These are phyloP conservation scores for Austroboletus eburneus DNA, from an alignment of 768 basidiomycete genomes.

Conservation along the genomic window DNA sequence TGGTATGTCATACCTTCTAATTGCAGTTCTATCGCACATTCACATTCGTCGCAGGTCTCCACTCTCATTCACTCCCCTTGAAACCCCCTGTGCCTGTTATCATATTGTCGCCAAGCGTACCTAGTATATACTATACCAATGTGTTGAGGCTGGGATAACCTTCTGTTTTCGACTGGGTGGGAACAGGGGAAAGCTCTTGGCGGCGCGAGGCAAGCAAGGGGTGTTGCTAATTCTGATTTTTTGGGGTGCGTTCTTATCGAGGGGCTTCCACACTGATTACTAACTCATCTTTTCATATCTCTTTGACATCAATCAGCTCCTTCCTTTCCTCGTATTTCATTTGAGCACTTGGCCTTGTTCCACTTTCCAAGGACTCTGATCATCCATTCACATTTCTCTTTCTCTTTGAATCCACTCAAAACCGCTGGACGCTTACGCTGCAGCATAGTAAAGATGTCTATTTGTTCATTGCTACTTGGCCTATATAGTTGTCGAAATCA, in stretches of 20 bases:
- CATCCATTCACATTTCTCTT: not conserved
- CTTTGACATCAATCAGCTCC: not conserved
- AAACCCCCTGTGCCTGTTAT: not conserved
- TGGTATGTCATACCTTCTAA: conserved; percentile 7
- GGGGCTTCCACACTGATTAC: not conserved
- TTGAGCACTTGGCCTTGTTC: not conserved
- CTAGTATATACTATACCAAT: conserved; percentile 12
- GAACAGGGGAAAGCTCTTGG: not conserved
- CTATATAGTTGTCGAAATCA: not conserved
- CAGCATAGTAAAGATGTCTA: not conserved
- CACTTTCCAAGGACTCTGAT: not conserved
- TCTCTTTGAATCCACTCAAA: not conserved
- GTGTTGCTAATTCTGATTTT: not conserved
- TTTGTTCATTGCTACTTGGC: not conserved
- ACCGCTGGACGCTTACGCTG: not conserved
- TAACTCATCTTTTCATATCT: conserved; percentile 1
- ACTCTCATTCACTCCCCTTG: not conserved
- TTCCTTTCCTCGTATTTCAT: not conserved
- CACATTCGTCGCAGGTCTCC: conserved; percentile 4
- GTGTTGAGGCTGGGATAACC: not conserved
- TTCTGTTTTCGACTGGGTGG: not conserved
- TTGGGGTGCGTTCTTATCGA: conserved; percentile 1
- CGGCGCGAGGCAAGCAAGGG: not conserved
- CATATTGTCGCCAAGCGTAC: conserved; percentile 6
- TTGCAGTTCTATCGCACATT: not conserved